Conservation (phyloP, 2,329 filamentous ascomycete genomes). For the Pseudofabraea citricarpa region DNA sequence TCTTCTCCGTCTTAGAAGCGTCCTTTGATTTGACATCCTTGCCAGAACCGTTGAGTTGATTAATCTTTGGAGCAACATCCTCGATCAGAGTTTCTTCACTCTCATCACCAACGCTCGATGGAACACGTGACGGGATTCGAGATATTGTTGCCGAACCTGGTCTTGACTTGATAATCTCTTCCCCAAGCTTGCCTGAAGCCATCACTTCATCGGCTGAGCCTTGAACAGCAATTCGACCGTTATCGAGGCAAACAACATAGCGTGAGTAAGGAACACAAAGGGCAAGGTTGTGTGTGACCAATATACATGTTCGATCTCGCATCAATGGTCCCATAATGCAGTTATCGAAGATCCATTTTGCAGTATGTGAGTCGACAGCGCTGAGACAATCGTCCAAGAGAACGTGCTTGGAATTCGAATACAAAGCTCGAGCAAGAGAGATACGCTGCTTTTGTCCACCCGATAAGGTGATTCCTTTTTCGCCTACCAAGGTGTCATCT, state of each 20-base stretch:
- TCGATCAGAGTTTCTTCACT: constrained; percentile 47
- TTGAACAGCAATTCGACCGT: constrained; percentile 73
- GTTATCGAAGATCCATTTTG: constrained; percentile 96
- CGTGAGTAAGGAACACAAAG: constrained; percentile 78
- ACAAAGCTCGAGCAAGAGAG: constrained; percentile 92
- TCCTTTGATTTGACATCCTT: constrained; percentile 32
- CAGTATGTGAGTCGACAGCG: constrained; percentile 94
- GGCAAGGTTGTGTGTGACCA: constrained; percentile 94
- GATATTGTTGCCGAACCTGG: constrained; percentile 68
- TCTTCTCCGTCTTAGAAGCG: constrained; percentile 26
- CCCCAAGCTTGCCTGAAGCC: constrained; percentile 80
- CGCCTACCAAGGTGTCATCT: constrained; percentile 89
- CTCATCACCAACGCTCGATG: constrained; percentile 69
- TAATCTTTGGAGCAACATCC: constrained; percentile 31
- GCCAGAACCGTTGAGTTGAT: constrained; percentile 43
- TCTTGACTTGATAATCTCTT: constrained; percentile 74
- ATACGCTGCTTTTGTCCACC: constrained; percentile 98
- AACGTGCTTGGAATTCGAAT: constrained; percentile 87
- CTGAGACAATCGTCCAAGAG: constrained; percentile 93
- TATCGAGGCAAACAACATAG: constrained; percentile 80
- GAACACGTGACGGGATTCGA: constrained; percentile 69
- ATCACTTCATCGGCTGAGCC: constrained; percentile 77
- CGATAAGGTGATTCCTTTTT: constrained; percentile 95
- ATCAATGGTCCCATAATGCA: constrained; percentile 88
- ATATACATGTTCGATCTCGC: constrained; percentile 81